A percentile compares a stretch with the other conserved stretches of the same genome.
Conservation (phyloP, 2,329 filamentous ascomycete genomes). For the Claviceps capensis region DNA sequence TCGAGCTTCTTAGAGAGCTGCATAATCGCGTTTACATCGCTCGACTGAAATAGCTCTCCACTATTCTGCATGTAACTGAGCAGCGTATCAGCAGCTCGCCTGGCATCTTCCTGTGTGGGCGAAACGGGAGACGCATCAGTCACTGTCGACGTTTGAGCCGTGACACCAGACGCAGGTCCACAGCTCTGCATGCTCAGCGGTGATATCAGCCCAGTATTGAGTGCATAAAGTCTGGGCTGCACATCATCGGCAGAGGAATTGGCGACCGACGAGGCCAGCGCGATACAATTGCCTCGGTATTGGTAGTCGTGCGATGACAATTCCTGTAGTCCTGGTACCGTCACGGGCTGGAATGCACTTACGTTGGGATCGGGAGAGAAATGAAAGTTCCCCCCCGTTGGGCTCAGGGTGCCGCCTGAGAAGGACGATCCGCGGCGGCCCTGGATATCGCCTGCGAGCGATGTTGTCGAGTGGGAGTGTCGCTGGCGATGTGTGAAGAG, state of each 20-base stretch:
- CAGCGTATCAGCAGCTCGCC: conserved; percentile 66
- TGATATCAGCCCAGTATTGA: conserved; percentile 30
- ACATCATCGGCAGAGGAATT: conserved; percentile 38
- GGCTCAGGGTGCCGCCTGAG: conserved; percentile 58
- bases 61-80: conserved; percentile 64
- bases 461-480: conserved; percentile 22
- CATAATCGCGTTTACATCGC: conserved; percentile 63
- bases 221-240: conserved; percentile 25
- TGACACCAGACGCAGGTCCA: conserved; percentile 23
- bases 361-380: conserved; percentile 63
- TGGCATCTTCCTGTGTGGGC: conserved; percentile 74
- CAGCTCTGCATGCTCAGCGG: conserved; percentile 20
- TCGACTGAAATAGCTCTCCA: conserved; percentile 54
- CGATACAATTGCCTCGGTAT: conserved; percentile 49
- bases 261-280: conserved; percentile 36
- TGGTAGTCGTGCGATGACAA: conserved; percentile 41
- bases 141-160: conserved; percentile 11
- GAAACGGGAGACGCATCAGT: conserved; percentile 47
- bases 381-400: conserved; percentile 51
- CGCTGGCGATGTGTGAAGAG: conserved; percentile 20
- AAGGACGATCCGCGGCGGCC: conserved; percentile 42
- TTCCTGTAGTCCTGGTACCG: conserved; percentile 21
- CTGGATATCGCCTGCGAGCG: conserved; percentile 17
- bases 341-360: conserved; percentile 42
- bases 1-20: conserved; percentile 79